phyloP scores from a whole-genome alignment of 2,329 filamentous ascomycete species.

The Phyllosticta capitalensis region DNA sequence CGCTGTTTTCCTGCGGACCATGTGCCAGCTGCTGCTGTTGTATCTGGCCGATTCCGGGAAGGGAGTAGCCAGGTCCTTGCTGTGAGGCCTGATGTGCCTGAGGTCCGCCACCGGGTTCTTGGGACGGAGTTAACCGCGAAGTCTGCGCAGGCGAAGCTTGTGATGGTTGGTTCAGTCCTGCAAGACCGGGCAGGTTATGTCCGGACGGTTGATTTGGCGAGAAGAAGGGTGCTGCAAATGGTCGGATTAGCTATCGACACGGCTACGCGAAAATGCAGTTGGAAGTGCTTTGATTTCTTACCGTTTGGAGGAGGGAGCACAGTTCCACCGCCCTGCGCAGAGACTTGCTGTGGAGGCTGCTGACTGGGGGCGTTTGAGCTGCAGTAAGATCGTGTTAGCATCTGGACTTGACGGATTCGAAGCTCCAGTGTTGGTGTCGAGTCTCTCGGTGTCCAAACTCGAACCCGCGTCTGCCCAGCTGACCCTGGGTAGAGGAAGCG shows the following conservation, averaged over 20 bases:
- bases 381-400: neutral
- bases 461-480: neutral
- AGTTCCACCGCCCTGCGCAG: constrained; percentile 26
- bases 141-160: constrained; percentile 32
- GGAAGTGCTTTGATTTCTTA: constrained; percentile 15
- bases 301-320: constrained; percentile 32
- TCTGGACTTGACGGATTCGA: neutral
- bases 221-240: constrained; percentile 28
- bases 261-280: neutral
- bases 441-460: neutral
- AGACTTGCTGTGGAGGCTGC: constrained; percentile 24
- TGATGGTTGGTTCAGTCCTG: constrained; percentile 35
- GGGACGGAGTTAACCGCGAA: constrained; percentile 25
- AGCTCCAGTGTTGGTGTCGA: neutral
- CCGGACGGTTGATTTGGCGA: constrained; percentile 29
- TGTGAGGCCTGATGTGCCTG: constrained; percentile 24
- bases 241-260: neutral
- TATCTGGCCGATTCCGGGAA: constrained; percentile 37
- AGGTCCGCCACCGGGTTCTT: constrained; percentile 23
- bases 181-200: constrained; percentile 36
- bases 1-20: constrained; percentile 25
- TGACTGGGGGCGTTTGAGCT: constrained; percentile 26
- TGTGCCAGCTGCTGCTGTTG: constrained; percentile 27
- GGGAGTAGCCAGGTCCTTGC: constrained; percentile 32
- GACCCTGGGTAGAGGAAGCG: neutral